Conservation (phyloP, 2,329 filamentous ascomycete genomes). For the Nigrograna mackinnonii region DNA sequence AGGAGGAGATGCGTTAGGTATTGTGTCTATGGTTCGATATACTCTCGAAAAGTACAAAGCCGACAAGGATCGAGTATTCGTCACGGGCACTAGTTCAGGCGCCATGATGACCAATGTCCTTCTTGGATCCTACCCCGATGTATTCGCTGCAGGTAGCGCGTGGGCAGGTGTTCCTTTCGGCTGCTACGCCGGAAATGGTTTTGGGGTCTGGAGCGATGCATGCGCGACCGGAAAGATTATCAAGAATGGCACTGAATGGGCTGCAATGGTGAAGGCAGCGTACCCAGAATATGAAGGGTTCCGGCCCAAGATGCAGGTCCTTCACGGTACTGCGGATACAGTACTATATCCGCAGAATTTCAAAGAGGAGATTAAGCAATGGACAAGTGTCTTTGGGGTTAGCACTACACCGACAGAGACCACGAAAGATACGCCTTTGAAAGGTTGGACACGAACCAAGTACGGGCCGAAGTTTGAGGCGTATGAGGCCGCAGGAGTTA, state of each 20-base stretch:
- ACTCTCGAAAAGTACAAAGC: conserved; percentile 29
- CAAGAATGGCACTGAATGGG: conserved; percentile 34
- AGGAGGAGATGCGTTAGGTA: conserved; percentile 36
- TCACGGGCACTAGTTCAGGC: conserved; percentile 36
- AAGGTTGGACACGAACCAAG: conserved; percentile 30
- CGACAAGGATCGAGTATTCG: conserved; percentile 34
- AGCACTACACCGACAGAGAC: conserved; percentile 23
- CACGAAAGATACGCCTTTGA: conserved; percentile 27
- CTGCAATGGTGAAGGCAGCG: conserved; percentile 26
- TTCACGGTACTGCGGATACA: conserved; percentile 30
- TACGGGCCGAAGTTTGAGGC: conserved; percentile 37
- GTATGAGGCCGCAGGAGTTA: conserved; percentile 30
- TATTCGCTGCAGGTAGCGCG: conserved; percentile 37
- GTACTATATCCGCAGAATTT: conserved; percentile 35
- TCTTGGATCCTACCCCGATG: conserved; percentile 35
- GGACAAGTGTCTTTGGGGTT: conserved; percentile 33
- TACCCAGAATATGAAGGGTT: conserved; percentile 34
- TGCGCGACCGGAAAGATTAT: conserved; percentile 36
- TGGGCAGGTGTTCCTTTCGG: conserved; percentile 40
- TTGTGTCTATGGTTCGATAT: conserved; percentile 35
- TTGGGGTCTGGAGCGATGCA: conserved; percentile 32
- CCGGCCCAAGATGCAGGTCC: conserved; percentile 34
- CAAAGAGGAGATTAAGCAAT: conserved; percentile 38
- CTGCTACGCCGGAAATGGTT: conserved; percentile 36
- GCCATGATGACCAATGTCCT: conserved; percentile 42